A percentile compares a stretch with the other conserved stretches of the same genome.
These are phyloP conservation scores for Tripterygium wilfordii DNA, from an alignment of 177 flowering plant genomes.

Conservation along the genomic window DNA sequence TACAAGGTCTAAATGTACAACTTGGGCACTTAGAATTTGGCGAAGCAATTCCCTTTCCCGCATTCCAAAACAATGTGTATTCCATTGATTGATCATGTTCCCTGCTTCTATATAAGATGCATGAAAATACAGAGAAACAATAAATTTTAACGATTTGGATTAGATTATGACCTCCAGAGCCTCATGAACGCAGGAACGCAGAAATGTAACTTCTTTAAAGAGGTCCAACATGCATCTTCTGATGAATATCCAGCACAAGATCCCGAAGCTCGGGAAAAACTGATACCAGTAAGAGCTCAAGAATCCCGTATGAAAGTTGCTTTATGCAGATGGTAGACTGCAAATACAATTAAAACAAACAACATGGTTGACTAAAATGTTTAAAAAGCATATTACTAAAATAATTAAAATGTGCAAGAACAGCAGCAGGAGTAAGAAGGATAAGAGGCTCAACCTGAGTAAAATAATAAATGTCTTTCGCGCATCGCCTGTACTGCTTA, in stretches of 20 bases:
- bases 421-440: background rate
- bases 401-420: no score
- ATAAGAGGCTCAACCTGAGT: constrained; percentile 57
- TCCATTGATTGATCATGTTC: no score
- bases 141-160: no score
- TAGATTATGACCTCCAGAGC: no score
- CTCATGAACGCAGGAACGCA: no score
- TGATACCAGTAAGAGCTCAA: constrained; percentile 73
- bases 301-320: constrained; percentile 77
- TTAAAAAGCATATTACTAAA: no score
- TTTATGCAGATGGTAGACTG: constrained; percentile 87
- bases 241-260: constrained; percentile 53
- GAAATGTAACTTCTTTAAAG: no score
- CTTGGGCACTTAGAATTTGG: background rate
- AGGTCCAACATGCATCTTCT: constrained; percentile 29
- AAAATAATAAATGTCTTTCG: constrained; percentile 81
- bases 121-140: no score
- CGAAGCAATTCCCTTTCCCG: background rate
- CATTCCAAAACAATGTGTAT: no score
- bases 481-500: constrained; percentile 85
- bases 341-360: constrained; percentile 8
- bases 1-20: constrained; percentile 1
- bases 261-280: constrained; percentile 84
- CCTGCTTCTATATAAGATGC: no score
- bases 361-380: no score